Evolutionary conservation across 148 eudicot species (phyloP), one percentile per base, ranked within the genome.

Genomic region (Spergularia marina): DNA sequence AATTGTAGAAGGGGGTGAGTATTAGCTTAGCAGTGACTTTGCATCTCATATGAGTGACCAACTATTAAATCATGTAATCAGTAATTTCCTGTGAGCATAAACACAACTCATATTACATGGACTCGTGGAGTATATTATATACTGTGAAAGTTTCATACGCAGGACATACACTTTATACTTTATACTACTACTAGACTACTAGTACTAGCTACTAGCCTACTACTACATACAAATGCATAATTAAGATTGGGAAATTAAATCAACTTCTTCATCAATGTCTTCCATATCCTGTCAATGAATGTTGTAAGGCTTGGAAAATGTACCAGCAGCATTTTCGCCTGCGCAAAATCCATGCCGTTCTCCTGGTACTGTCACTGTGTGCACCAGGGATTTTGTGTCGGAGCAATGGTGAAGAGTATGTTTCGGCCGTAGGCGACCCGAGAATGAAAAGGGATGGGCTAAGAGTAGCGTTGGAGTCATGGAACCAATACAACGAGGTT

Each of bases 401-500:
- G 7, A 51, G 47, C 47, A 39, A 51, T 18, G 77, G 17, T 66
- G 41, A 36, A 0, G 64, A 15, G 51, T 73, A 82, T 58, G 65
- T 69, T 39, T 77, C 89, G 4, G 85, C 83, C 0, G 39, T 82
- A 15, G 83, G 85, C 6, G 85, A 82, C 58, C 83, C 85, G 3
- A 79, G 85, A 14, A 82, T 79, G 87, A 80, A 64, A 77, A 41
- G 85, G 79, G 87, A 84, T 65, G 87, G 79, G 23, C 17, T 84
- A 54, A 70, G 85, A 12, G 58, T 82, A 64, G 85, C 77, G 36
- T 84, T 84, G 15, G 89, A 86, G 52, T 79, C 87, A 17, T 86
- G 86, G 89, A 86, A 86, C 20, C 89, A 86, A 58, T 86, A 84
- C 78, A 84, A 86, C 54, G 89, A 86, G 47, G 89, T 84, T 68